These are phyloP conservation scores for Lipomyces chichibuensis DNA, from an alignment of 805 yeast genomes.

Conservation along the genomic window DNA sequence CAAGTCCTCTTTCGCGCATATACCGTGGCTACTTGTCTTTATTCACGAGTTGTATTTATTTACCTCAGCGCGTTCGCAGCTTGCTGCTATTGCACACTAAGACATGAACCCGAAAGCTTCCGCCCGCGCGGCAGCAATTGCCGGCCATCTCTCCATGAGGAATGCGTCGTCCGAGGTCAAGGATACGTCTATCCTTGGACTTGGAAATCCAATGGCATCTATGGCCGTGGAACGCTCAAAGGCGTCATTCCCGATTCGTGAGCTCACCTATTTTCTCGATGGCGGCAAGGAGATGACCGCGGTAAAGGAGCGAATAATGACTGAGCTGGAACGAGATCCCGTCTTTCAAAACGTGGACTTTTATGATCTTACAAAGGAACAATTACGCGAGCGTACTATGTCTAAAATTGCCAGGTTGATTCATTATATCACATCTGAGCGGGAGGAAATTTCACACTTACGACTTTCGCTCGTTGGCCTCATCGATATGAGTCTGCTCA, in stretches of 20 bases:
- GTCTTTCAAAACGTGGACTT: slow-evolving; percentile 50
- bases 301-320: slow-evolving; percentile 46
- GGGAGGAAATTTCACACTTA: slow-evolving; percentile 40
- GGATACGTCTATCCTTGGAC: slow-evolving; percentile 30
- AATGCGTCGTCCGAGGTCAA: neutral
- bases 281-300: slow-evolving; percentile 50
- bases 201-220: slow-evolving; percentile 28
- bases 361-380: slow-evolving; percentile 55
- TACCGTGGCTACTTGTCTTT: neutral
- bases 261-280: slow-evolving; percentile 50
- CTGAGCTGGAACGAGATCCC: slow-evolving; percentile 60
- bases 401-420: slow-evolving; percentile 41
- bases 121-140: slow-evolving; percentile 11
- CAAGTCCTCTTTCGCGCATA: neutral
- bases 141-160: slow-evolving; percentile 8
- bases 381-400: slow-evolving; percentile 47
- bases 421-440: slow-evolving; percentile 35
- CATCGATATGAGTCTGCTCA: slow-evolving; percentile 73
- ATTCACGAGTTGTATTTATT: neutral
- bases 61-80: neutral
- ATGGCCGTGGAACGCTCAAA: slow-evolving; percentile 49
- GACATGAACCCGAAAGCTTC: neutral
- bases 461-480: slow-evolving; percentile 41
- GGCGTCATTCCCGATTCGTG: slow-evolving; percentile 45
- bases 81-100: neutral